Conservation (phyloP, 495 filamentous ascomycete species). For the Neurospora hispaniola region DNA sequence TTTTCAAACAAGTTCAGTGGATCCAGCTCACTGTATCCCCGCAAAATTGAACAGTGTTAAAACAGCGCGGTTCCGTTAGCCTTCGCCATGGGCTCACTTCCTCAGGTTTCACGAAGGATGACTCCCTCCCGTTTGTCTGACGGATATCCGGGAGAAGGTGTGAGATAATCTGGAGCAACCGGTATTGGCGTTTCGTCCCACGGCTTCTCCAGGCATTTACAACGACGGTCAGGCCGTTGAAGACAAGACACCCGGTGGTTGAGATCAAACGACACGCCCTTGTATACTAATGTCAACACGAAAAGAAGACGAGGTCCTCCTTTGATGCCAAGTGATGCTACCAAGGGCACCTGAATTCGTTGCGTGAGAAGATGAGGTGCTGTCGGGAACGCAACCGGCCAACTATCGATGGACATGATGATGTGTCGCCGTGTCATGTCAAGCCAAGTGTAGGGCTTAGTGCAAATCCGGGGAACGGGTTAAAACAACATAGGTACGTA, state of each 20-base stretch:
- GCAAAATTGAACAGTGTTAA: background rate
- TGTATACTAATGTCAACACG: background rate
- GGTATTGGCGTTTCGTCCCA: background rate
- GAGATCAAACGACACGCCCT: background rate
- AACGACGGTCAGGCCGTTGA: background rate
- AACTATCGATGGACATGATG: background rate
- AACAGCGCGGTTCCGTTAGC: background rate
- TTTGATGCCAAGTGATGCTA: background rate
- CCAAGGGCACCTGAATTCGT: background rate
- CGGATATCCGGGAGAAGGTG: background rate
- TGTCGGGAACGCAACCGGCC: background rate
- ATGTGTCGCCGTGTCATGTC: too few relatives aligned
- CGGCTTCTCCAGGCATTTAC: too few relatives aligned
- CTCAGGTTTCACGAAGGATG: background rate
- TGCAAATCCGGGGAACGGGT: background rate
- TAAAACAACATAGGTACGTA: background rate
- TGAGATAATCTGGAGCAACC: background rate
- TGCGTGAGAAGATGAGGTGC: background rate
- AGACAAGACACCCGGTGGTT: background rate
- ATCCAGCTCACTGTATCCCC: background rate
- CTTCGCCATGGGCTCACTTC: background rate
- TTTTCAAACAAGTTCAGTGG: background rate
- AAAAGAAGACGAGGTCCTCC: background rate
- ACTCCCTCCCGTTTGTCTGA: background rate
- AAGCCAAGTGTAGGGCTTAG: background rate